Evolutionary conservation across 805 yeast genomes (phyloP).

Genomic region (Cyberlindnera meyerae): DNA sequence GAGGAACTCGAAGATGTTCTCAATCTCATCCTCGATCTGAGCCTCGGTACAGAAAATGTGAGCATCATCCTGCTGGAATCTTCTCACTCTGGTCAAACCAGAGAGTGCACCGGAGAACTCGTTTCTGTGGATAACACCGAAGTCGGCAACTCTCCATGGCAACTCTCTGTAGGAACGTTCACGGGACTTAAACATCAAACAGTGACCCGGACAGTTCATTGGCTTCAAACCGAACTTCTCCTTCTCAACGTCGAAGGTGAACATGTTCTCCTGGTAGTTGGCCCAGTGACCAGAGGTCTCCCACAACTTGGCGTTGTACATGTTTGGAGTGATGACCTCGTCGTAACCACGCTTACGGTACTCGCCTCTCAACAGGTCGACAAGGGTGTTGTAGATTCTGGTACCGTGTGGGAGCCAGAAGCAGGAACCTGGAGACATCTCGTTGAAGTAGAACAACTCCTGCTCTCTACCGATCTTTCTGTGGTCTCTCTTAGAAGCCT

Average conservation of each 20-base stretch:
- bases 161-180: conserved; percentile 95
- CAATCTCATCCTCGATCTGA: conserved; percentile 84
- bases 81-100: conserved; percentile 93
- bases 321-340: conserved; percentile 98
- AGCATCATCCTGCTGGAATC: conserved; percentile 99
- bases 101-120: conserved; percentile 94
- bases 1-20: conserved; percentile 80
- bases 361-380: conserved; percentile 74
- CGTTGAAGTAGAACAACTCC: conserved; percentile 92
- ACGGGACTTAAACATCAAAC: conserved; percentile 84
- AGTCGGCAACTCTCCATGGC: conserved; percentile 99
- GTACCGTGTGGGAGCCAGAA: conserved; percentile 99
- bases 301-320: conserved; percentile 97
- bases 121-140: conserved; percentile 95
- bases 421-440: conserved; percentile 95
- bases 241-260: conserved; percentile 93
- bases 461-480: conserved; percentile 95
- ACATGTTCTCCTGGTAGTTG: conserved; percentile 96
- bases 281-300: conserved; percentile 99
- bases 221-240: conserved; percentile 94
- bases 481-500: conserved; percentile 94
- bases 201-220: conserved; percentile 90
- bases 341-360: conserved; percentile 93
- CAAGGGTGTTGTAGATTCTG: conserved; percentile 86
- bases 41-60: conserved; percentile 94